Percentiles rank a stretch among this genome's conserved stretches.
These are phyloP conservation scores for Cucurbita maxima DNA, from an alignment of 306 rosid species.

Conservation along the genomic window DNA sequence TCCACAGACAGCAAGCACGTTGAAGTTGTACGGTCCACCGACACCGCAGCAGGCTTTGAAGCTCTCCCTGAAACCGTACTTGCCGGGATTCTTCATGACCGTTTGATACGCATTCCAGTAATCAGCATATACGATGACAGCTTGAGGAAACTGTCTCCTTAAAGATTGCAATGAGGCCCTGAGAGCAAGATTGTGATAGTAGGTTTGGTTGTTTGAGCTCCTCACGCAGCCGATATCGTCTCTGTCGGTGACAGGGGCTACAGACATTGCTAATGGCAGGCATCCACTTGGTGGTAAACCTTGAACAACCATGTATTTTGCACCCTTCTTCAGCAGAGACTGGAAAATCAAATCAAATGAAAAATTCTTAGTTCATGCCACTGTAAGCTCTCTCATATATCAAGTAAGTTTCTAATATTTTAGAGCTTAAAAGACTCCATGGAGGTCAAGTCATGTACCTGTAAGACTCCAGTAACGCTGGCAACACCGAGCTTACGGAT, in stretches of 20 bases:
- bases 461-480: constrained; percentile 30
- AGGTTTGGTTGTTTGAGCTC: constrained; percentile 45
- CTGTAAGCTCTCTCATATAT: neutral
- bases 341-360: constrained; percentile 17
- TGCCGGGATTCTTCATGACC: constrained; percentile 36
- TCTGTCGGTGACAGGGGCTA: constrained; percentile 43
- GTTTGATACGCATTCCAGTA: constrained; percentile 56
- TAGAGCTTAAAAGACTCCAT: neutral
- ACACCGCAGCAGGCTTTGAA: constrained; percentile 71
- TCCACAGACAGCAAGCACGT: constrained; percentile 44
- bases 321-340: constrained; percentile 66
- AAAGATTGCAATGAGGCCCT: constrained; percentile 32
- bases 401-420: neutral
- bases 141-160: constrained; percentile 43
- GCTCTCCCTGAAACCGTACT: constrained; percentile 43
- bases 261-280: constrained; percentile 47
- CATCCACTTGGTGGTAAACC: constrained; percentile 69
- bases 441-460: constrained; percentile 27
- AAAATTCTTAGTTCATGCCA: no score
- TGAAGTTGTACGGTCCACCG: constrained; percentile 50
- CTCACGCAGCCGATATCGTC: constrained; percentile 70
- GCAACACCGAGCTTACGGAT: constrained; percentile 39
- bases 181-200: constrained; percentile 38
- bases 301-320: constrained; percentile 69
- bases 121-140: constrained; percentile 59